Evolutionary conservation across 805 yeast genomes (phyloP).

Genomic region (Wickerhamomyces canadensis): DNA sequence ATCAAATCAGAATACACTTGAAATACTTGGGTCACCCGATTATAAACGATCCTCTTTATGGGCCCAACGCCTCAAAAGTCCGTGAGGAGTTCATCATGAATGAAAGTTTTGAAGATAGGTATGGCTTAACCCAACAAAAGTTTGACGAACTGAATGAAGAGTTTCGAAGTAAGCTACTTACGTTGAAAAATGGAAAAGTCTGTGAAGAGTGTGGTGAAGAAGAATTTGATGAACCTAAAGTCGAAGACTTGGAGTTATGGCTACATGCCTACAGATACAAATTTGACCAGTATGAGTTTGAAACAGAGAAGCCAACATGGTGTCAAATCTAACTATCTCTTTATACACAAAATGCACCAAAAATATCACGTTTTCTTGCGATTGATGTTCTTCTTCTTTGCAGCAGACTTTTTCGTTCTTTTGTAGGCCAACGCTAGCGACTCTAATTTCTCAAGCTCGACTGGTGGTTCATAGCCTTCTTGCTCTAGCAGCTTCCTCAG

Average conservation of each 20-base stretch:
- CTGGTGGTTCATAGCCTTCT: not conserved
- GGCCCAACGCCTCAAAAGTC: conserved; percentile 11
- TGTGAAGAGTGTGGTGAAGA: conserved; percentile 19
- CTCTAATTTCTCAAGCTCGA: conserved; percentile 6
- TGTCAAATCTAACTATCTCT: too few species aligned
- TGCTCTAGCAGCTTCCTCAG: not conserved
- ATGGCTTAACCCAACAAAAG: conserved; percentile 7
- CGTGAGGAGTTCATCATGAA: conserved; percentile 9
- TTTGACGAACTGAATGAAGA: conserved; percentile 12
- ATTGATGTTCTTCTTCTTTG: not conserved
- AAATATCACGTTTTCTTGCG: too few species aligned
- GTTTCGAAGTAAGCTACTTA: conserved; percentile 6
- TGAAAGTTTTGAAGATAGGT: not conserved
- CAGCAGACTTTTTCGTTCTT: conserved; percentile 4
- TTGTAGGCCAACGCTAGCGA: not conserved
- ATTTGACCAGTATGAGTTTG: conserved; percentile 13
- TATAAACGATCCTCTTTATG: conserved; percentile 79
- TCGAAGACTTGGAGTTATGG: conserved; percentile 16
- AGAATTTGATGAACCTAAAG: conserved; percentile 10
- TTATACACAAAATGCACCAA: too few species aligned
- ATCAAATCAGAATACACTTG: conserved; percentile 90
- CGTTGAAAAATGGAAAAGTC: conserved; percentile 30
- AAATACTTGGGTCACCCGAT: conserved; percentile 85
- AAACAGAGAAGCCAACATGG: conserved; percentile 20
- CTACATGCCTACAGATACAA: conserved; percentile 19